Evolutionary conservation across 805 yeast species (phyloP), one percentile per base, ranked within the genome.

Genomic region (Yarrowia bubula): DNA sequence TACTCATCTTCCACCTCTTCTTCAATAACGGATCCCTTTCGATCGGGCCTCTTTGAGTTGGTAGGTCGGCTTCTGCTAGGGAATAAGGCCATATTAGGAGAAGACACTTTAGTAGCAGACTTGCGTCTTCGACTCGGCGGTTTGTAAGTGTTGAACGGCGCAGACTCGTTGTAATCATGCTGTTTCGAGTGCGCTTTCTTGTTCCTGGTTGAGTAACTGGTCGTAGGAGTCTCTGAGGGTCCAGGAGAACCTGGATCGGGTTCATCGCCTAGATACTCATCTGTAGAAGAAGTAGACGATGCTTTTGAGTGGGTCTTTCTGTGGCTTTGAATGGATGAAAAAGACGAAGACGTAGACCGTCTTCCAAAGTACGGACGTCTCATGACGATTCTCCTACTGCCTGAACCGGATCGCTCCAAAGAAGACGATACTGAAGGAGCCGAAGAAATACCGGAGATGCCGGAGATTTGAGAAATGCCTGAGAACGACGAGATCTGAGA

Each of bases 401-500:
- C 64, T n/a, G 47, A 57, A 8, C 64, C 66, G 11, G 53, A 18
- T 48, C 71, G 37, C 22, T 65, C 57, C 5, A 65, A 14, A n/a
- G 64, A 70, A 7, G 72, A 70, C 14, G 51, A 47, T 11, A 67
- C 66, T 8, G 73, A 70, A 9, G 66, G 65, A 10, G 68, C 68
- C 3, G 73, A 69, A 8, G 73, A 70, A 13, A 69, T 17, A 53
- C 68, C 71, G 2, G 73, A 71, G 41, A 75, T 74, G 4, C 83
- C 81, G 0, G 86, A 83, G 46, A 81, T 78, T 65, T 84, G 87
- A 0, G 87, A 84, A 43, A 78, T 74, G 3, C 80, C 78, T 0
- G 84, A 81, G n/a, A 80, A 75, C 1, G 64, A 43, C 0, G 88
- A 84, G 0, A 84, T 71, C 43, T 80, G 78, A 0, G 88, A 84